Base-by-base conservation (phyloP, 2,329 filamentous ascomycete species). In the Hansfordia pulvinata region DNA sequence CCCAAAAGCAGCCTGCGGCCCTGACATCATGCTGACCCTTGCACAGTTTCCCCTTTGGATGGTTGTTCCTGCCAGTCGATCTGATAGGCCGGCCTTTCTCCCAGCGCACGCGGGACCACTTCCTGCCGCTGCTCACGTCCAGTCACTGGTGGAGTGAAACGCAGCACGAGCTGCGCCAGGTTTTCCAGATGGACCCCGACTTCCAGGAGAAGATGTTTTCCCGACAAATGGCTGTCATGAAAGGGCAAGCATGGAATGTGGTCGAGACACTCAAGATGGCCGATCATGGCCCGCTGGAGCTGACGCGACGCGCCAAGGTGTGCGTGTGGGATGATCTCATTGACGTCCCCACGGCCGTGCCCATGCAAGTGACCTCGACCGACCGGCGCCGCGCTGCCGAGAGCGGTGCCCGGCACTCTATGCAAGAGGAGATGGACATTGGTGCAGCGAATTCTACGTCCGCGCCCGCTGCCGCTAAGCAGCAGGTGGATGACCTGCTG, bases 191-290 rank as follows among this genome's bases (percentile, higher is more conserved):
- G 47, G 90, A 98, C 50, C 75, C 78, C 3, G 90, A 98, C 53
- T 98, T 98, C 52, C 84, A 96, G 49, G 90, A 98, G 56, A 79
- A 83, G 53, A 98, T 98, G 90, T 98, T 93, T 55, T 84, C 84
- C n/a, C 76, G 83, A 38, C 90, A 98, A 47, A 92, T 98, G 34
- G 88, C 90, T 1, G 90, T 98, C 32, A 93, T 98, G 84, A 98
- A 98, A 54, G 90, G 90, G 8, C 90, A 98, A 49, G 90, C 90
- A 1, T 98, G 90, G 85, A 98, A 98, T 47, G 90, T 98, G 0
- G 90, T 98, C 4, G 90, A 98, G 57, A 94, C 90, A 1, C 65
- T 98, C 34, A 98, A 98, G 51, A 81, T 81, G 11, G 64, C 73
- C 1, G 90, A 96, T 44, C 88, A 96, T 46, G 90, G 90, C 0